Percentiles rank a stretch among this genome's conserved stretches.
Evolutionary conservation across 2,329 filamentous ascomycete species (phyloP).

Genomic region (Colletotrichum eremochloae): DNA sequence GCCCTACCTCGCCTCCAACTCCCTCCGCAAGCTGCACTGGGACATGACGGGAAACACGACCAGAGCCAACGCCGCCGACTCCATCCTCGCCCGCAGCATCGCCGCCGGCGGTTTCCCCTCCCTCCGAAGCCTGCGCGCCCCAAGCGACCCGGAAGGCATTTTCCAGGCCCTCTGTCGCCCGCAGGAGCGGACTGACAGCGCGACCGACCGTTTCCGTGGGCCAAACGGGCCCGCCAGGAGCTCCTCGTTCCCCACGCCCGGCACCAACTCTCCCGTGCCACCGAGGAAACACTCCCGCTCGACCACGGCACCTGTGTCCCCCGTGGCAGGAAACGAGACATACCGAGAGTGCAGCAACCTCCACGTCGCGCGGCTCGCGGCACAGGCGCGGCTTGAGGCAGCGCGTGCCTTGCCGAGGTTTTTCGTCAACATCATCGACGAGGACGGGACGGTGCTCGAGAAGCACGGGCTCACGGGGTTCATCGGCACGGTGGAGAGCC

Average conservation of each 20-base stretch:
- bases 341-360: constrained; percentile 59
- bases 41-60: constrained; percentile 68
- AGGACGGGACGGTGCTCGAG: constrained; percentile 64
- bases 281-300: constrained; percentile 52
- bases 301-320: constrained; percentile 52
- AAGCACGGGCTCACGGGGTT: constrained; percentile 71
- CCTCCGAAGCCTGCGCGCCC: constrained; percentile 71
- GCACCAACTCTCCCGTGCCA: constrained; percentile 44
- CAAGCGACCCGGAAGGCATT: constrained; percentile 76
- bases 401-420: constrained; percentile 68
- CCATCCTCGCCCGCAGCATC: constrained; percentile 75
- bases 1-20: constrained; percentile 71
- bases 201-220: constrained; percentile 61
- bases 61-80: constrained; percentile 65
- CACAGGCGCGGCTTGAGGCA: constrained; percentile 74
- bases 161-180: constrained; percentile 79
- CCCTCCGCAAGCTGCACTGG: constrained; percentile 71
- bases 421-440: constrained; percentile 69
- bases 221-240: constrained; percentile 33
- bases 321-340: constrained; percentile 39
- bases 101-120: constrained; percentile 71
- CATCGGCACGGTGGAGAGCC: constrained; percentile 70
- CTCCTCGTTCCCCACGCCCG: constrained; percentile 41
- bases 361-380: constrained; percentile 68
- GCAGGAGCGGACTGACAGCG: constrained; percentile 65